phyloP scores from a whole-genome alignment of 306 rosid species.

The Pyrus betulifolia region DNA sequence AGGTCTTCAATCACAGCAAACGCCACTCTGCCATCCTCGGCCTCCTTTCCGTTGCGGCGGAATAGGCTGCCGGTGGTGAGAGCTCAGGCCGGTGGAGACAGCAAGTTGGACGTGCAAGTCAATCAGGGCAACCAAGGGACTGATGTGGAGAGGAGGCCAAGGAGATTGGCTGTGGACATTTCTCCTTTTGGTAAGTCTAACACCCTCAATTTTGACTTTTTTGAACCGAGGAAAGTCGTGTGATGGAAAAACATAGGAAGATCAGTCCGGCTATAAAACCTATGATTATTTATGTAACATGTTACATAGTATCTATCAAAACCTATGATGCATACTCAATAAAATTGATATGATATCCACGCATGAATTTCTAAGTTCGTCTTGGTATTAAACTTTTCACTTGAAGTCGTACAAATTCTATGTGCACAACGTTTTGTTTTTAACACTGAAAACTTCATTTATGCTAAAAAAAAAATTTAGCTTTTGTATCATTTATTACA shows the following conservation, averaged over 20 bases:
- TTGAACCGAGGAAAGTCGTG: neutral
- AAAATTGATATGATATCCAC: too few species aligned
- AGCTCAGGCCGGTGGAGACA: conserved; percentile 42
- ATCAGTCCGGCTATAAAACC: too few species aligned
- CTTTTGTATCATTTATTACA: neutral
- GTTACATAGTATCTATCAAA: too few species aligned
- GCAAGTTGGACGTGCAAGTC: conserved; percentile 40
- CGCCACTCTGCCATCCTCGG: conserved; percentile 19
- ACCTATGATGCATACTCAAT: too few species aligned
- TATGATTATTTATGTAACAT: too few species aligned
- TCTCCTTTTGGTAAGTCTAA: conserved; percentile 54
- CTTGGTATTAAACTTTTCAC: too few species aligned
- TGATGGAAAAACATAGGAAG: too few species aligned
- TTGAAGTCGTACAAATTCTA: accelerated
- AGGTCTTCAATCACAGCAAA: neutral
- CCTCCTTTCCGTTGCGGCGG: conserved; percentile 22
- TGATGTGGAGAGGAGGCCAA: conserved; percentile 40
- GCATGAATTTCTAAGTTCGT: too few species aligned
- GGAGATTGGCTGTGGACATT: conserved; percentile 34
- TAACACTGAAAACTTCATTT: too few species aligned
- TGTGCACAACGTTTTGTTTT: too few species aligned
- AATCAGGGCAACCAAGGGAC: conserved; percentile 32
- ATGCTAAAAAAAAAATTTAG: too few species aligned
- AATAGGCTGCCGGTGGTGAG: conserved; percentile 19
- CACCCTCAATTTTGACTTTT: neutral